Conservation (phyloP, 352 stramenopile genomes). For the Pythium sp. region DNA sequence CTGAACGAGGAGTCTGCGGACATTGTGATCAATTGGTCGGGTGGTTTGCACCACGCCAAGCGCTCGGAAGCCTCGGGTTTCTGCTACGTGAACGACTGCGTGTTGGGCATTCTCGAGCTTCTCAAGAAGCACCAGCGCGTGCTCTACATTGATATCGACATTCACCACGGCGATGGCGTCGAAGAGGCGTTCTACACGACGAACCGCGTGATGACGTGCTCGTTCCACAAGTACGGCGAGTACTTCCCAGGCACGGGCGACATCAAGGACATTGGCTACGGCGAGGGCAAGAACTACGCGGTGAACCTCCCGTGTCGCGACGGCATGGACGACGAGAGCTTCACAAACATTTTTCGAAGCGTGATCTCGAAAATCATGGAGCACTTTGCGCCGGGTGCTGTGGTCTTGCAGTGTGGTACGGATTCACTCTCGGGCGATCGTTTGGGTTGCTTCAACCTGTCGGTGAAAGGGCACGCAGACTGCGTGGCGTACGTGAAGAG, state of each 20-base stretch:
- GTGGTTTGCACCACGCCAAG: slow-evolving; percentile 98
- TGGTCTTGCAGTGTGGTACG: slow-evolving; percentile 98
- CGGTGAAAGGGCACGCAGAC: slow-evolving; percentile 95
- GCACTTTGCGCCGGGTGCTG: slow-evolving; percentile 92
- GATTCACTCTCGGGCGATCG: slow-evolving; percentile 98
- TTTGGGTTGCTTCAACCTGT: slow-evolving; percentile 98
- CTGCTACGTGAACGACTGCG: slow-evolving; percentile 99
- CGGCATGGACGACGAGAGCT: slow-evolving; percentile 98
- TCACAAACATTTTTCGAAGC: slow-evolving; percentile 84
- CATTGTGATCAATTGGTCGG: slow-evolving; percentile 99
- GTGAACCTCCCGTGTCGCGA: slow-evolving; percentile 99
- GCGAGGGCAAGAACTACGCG: slow-evolving; percentile 96
- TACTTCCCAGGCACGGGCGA: slow-evolving; percentile 98
- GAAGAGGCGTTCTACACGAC: slow-evolving; percentile 99
- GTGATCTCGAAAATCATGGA: slow-evolving; percentile 98
- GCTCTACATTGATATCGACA: slow-evolving; percentile 99
- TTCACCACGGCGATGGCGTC: slow-evolving; percentile 99
- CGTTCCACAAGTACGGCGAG: slow-evolving; percentile 99
- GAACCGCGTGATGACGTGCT: slow-evolving; percentile 97
- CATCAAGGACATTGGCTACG: slow-evolving; percentile 80
- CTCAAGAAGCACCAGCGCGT: slow-evolving; percentile 97
- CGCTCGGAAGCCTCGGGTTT: slow-evolving; percentile 98
- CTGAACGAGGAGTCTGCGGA: slow-evolving; percentile 95
- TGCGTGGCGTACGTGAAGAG: slow-evolving; percentile 96
- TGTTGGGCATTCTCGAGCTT: slow-evolving; percentile 98